These are phyloP conservation scores for Geranium brycei DNA, from an alignment of 345 rosid genomes.

Conservation along the genomic window DNA sequence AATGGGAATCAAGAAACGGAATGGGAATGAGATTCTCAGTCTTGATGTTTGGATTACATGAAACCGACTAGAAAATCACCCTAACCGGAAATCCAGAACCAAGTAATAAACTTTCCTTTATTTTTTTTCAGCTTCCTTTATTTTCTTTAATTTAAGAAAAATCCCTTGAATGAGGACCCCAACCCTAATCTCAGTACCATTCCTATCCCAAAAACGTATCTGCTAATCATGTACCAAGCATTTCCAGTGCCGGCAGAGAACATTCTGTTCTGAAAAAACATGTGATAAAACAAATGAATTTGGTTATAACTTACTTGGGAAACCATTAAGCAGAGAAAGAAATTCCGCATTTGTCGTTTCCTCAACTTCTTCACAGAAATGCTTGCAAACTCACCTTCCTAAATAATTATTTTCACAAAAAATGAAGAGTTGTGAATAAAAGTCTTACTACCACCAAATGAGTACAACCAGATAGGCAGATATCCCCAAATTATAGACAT, in stretches of 20 bases:
- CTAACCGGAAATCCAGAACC: no score
- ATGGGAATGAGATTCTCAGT: no score
- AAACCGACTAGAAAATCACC: no score
- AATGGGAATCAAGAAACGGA: no score
- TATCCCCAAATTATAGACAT: neutral
- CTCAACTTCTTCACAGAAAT: conserved; percentile 73
- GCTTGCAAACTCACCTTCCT: conserved; percentile 88
- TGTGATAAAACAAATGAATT: neutral
- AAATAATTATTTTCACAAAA: conserved; percentile 7
- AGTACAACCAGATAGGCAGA: neutral
- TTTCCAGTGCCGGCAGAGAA: neutral
- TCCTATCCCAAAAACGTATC: no score
- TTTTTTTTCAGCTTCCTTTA: no score
- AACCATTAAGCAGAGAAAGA: conserved; percentile 85
- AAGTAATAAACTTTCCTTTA: no score
- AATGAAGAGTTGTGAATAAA: neutral
- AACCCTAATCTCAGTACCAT: no score
- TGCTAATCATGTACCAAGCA: neutral
- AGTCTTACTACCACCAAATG: neutral
- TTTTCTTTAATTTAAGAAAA: no score
- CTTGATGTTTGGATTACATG: no score
- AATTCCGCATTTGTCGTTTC: conserved; percentile 85
- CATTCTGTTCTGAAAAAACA: neutral
- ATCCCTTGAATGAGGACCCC: no score
- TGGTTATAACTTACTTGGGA: conserved; percentile 52